Base-by-base conservation (phyloP, 2,329 filamentous ascomycete species). In the Didymella segeticola region DNA sequence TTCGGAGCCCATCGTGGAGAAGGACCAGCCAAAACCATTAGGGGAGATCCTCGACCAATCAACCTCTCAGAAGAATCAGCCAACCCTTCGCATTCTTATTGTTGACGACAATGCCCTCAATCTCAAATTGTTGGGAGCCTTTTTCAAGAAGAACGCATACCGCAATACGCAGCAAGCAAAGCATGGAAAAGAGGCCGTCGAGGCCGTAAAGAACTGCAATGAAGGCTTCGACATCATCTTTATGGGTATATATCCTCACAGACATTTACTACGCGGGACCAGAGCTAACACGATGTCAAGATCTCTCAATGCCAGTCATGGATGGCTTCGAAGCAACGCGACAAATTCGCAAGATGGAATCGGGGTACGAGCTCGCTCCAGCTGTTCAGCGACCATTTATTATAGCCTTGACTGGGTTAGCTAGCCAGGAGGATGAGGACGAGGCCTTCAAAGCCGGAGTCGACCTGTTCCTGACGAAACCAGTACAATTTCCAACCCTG, bases 71-170 rank as follows among this genome's bases (percentile, higher is more conserved):
- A n/a, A 36, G 19, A 4, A 14, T 27, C 11, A n/a, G 4, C n/a
- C 5, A 2, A 15, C n/a, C 27, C 54, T 43, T 41, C 47, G 56
- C 12, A 57, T 73, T 10, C 63, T 75, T 1, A 53, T 75, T 2
- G 69, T 70, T 0, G 73, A 75, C 43, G 72, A 75, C 39, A 75
- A 75, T 38, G 23, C 59, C 1, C 62, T 75, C 23, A 75, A 75
- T 27, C 53, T 73, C 7, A 68, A 63, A 56, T 53, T 69, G 17
- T 55, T 69, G 9, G 51, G 50, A 2, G 54, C 64, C 0, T 68
- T 69, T 41, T 47, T 67, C 36, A 67, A 62, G 14, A 67, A 61
- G 33, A 49, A 46, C 14, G 34, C 45, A 2, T 46, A 55, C 41
- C 20, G 23, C 19, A 27, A 37, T 9, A 38, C 27, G 6, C 11